Conservation (phyloP, 306 rosid species). For the Coriaria nepalensis region DNA sequence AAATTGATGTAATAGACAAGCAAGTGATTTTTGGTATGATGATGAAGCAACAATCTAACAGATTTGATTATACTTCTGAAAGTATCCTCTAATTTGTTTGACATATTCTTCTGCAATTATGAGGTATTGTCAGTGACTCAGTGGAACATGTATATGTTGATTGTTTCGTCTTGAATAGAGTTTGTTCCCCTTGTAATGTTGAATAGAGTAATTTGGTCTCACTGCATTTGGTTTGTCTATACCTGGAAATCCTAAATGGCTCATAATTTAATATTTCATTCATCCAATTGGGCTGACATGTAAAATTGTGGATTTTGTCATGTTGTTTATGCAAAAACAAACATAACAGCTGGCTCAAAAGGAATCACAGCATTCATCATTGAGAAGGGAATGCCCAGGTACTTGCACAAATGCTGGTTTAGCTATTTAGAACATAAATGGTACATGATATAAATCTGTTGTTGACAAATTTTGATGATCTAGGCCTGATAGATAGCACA, state of each 20-base stretch:
- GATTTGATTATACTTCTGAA: neutral
- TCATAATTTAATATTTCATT: neutral
- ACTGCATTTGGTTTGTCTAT: conserved; percentile 1
- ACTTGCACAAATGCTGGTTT: conserved; percentile 22
- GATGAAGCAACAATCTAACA: neutral
- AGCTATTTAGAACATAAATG: conserved; percentile 14
- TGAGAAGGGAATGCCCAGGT: conserved; percentile 96
- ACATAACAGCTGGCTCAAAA: conserved; percentile 67
- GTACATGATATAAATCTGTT: conserved; percentile 8
- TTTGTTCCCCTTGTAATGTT: neutral
- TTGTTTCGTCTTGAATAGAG: no score
- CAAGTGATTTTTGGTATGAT: neutral
- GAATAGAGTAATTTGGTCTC: neutral
- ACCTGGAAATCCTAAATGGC: no score
- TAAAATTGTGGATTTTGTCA: conserved; percentile 27
- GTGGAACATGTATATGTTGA: no score
- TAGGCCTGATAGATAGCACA: neutral
- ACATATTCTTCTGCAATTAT: conserved; percentile 5
- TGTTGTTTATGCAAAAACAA: conserved; percentile 92
- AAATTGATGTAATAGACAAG: no score
- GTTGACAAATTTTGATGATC: neutral
- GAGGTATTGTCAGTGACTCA: neutral
- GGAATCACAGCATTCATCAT: conserved; percentile 94
- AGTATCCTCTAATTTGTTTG: neutral
- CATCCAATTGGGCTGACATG: conserved; percentile 15